phyloP scores from a whole-genome alignment of 306 rosid genomes.

The Myrica gale region DNA sequence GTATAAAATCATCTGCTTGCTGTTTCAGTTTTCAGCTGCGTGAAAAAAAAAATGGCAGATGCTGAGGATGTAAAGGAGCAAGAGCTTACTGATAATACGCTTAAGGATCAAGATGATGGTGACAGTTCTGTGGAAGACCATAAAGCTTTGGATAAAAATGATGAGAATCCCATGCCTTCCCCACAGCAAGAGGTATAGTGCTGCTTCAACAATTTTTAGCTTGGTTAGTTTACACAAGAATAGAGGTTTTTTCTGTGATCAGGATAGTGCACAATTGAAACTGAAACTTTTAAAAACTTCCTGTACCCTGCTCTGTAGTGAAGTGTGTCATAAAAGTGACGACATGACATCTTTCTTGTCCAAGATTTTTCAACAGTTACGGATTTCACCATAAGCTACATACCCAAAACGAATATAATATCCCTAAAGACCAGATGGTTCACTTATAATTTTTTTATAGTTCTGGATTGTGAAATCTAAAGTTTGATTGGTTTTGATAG shows the following conservation, averaged over 20 bases:
- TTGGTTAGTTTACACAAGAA: neutral
- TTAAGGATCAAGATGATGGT: constrained; percentile 40
- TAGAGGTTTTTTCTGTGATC: neutral
- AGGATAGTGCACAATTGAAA: constrained; percentile 3
- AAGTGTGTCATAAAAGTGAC: neutral
- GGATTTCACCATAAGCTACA: constrained; percentile 1
- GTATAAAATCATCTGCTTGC: constrained; percentile 17
- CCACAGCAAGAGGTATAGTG: constrained; percentile 62
- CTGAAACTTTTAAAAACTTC: neutral
- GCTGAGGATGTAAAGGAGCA: constrained; percentile 53
- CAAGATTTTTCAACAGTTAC: neutral
- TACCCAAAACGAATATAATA: neutral
- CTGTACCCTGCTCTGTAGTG: neutral
- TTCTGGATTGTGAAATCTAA: neutral
- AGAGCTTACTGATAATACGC: constrained; percentile 39
- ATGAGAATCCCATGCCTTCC: constrained; percentile 63
- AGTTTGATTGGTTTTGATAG: no score
- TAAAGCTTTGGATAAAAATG: constrained; percentile 38
- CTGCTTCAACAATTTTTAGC: constrained; percentile 13
- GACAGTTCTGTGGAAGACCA: constrained; percentile 44
- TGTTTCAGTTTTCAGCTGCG: constrained; percentile 20
- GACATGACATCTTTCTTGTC: neutral
- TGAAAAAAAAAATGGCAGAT: constrained; percentile 53
- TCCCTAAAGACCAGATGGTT: neutral
- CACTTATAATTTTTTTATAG: neutral